Base-by-base conservation (phyloP, 345 rosid genomes). In the Adansonia digitata region DNA sequence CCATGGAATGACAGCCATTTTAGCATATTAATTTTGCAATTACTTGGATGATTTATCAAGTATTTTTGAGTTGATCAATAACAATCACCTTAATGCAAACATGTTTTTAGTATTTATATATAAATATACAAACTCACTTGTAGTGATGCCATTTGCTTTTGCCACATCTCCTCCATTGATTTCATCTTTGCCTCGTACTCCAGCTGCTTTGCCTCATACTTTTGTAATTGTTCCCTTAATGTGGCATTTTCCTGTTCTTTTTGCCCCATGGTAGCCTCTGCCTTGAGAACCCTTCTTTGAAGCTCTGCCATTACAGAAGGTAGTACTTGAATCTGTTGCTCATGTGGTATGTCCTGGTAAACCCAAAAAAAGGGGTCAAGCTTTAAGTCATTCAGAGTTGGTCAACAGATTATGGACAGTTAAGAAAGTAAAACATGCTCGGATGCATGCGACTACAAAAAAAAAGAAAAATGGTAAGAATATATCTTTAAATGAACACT, bases 101-200 rank as follows among this genome's bases (percentile, higher is more conserved):
- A 73, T 24, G 39, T 27, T 15, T 17, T 18, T 11, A 46, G 15
- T 27, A 27, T 45, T 7, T 24, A 43, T 42, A 45, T 27, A 49
- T 3, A 69, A 4, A 29, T 1, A 69, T 18, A 69, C 22, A 46
- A 64, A 71, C 91, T 86, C 71, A 90, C 99, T 83, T 93, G 99
- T 85, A 92, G 80, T n/a, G 99, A 87, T 12, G 85, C 80, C 92
- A 93, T 89, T 82, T 96, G 98, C 82, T 85, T 90, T 82, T 90
- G 92, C 98, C 98, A 96, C 79, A 85, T 85, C 75, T 93, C 98
- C 84, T 96, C 99, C 97, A 92, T 90, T 20, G 90, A 82, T 84
- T 93, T 93, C 97, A 96, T 90, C 83, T 85, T 96, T 55, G 81
- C 81, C 85, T 96, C 97, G n/a, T 92, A 88, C 4, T 92, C 97